Evolutionary conservation across 345 rosid genomes (phyloP).

Genomic region (Arabis alpina): DNA sequence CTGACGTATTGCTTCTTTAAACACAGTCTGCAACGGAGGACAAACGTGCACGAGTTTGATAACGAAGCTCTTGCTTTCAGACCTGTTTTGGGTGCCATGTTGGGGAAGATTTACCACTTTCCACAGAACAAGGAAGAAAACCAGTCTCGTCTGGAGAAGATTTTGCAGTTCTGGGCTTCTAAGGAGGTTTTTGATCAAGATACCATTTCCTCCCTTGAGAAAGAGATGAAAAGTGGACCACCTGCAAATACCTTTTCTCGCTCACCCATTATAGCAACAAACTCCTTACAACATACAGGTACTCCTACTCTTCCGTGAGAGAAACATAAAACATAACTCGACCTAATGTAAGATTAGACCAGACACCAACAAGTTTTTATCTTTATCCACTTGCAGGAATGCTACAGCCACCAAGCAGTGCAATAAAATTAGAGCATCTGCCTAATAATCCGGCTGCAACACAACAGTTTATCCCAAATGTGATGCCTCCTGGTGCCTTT

Average conservation of each 20-base stretch:
- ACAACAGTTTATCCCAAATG: constrained; percentile 69
- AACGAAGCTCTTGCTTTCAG: constrained; percentile 94
- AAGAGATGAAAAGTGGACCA: constrained; percentile 85
- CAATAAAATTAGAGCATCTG: constrained; percentile 57
- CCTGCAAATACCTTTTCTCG: constrained; percentile 56
- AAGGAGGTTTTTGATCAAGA: constrained; percentile 96
- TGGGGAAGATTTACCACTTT: constrained; percentile 79
- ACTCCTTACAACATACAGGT: constrained; percentile 48
- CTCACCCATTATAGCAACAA: constrained; percentile 58
- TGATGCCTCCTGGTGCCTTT: constrained; percentile 60
- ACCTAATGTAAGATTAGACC: constrained; percentile 1
- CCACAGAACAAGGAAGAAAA: constrained; percentile 89
- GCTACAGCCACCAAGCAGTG: constrained; percentile 49
- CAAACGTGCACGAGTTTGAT: constrained; percentile 75
- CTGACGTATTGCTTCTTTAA: constrained; percentile 23
- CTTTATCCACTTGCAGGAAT: constrained; percentile 47
- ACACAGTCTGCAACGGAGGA: constrained; percentile 89
- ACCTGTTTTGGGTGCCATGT: constrained; percentile 90
- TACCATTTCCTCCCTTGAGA: constrained; percentile 71
- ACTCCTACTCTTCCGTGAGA: constrained; percentile 12
- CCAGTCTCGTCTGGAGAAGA: constrained; percentile 84
- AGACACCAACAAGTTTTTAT: constrained; percentile 17
- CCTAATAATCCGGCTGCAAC: constrained; percentile 50
- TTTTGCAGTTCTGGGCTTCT: constrained; percentile 93
- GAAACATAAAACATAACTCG: constrained; percentile 8